Conservation (phyloP, 257 asterid species). For the Ilex aquifolium region DNA sequence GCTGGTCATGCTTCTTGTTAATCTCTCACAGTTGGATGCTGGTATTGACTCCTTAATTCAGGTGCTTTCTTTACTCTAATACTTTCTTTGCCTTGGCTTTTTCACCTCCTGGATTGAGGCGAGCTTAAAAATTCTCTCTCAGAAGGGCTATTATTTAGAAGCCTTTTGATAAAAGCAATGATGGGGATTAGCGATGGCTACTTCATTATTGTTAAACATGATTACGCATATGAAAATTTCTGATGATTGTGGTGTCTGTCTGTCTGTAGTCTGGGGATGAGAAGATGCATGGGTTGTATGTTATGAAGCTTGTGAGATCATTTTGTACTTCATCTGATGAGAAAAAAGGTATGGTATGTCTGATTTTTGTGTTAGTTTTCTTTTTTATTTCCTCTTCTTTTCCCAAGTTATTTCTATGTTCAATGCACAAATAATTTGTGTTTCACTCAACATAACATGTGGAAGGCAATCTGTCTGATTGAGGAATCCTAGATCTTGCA, state of each 20-base stretch:
- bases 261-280: slow-evolving; percentile 61
- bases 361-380: slow-evolving; percentile 9
- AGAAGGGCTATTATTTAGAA: too few relatives aligned
- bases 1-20: slow-evolving; percentile 87
- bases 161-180: too few relatives aligned
- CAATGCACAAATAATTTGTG: too few relatives aligned
- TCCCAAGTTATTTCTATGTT: too few relatives aligned
- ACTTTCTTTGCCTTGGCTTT: neutral
- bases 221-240: too few relatives aligned
- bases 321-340: slow-evolving; percentile 70
- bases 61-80: slow-evolving; percentile 35
- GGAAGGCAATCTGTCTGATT: too few relatives aligned
- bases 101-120: neutral
- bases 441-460: too few relatives aligned
- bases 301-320: slow-evolving; percentile 90
- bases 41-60: slow-evolving; percentile 86
- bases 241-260: slow-evolving; percentile 9
- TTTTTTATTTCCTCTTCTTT: slow-evolving; percentile 3
- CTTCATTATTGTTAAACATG: neutral
- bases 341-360: slow-evolving; percentile 30
- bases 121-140: too few relatives aligned
- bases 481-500: too few relatives aligned
- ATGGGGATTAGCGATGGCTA: too few relatives aligned
- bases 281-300: slow-evolving; percentile 72
- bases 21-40: slow-evolving; percentile 78